Base-by-base conservation (phyloP, 176 grass and related monocot species). In the Cenchrus fungigraminus region DNA sequence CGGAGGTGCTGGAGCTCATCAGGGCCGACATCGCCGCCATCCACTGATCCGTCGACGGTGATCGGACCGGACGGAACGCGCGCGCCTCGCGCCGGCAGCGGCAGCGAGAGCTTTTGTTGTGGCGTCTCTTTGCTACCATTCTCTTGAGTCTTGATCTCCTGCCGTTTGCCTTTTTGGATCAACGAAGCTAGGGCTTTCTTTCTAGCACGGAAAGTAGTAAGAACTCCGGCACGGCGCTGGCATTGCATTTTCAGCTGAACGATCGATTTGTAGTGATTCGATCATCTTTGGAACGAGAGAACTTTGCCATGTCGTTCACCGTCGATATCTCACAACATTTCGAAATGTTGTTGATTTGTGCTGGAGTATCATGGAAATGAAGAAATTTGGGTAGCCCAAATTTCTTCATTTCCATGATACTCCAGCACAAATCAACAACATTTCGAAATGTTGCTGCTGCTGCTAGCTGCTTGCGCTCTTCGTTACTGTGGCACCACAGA, bases 21-120 rank as follows among this genome's bases (percentile, higher is more conserved):
- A 89, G 79, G 77, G 62, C 10, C 4, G 82, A 89, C 70, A 89
- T 89, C 71, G 52, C 82, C 68, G 0, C 20, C 82, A 76, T 89
- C 45, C 37, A 42, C 62, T 85, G 45, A 46, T 46, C 8, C 37
- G 4, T 40, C 37, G 37, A 40, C 37, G 77, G 85, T 73, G 10
- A 15, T 7, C 13, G 13, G 37, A 40, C 4, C 37, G 37, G 37
- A 34, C 1, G 68, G 66, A 44, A 20, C 19, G 31, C 0, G 34
- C 34, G 34, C 34, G 22, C 22, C 22, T 25, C 22, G 22, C 22
- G 22, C 22, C 22, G 22, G 22, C 22, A 25, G 22, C 2, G 37
- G 37, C 37, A 40, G 37, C 37, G 37, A 4, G 37, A 40, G 3
- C 37, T 40, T 40, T 40, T 40, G 37, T 40, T 40, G 5, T 46